Conservation (phyloP, 2,329 filamentous ascomycete species). For the Incumbomyces delicatus region DNA sequence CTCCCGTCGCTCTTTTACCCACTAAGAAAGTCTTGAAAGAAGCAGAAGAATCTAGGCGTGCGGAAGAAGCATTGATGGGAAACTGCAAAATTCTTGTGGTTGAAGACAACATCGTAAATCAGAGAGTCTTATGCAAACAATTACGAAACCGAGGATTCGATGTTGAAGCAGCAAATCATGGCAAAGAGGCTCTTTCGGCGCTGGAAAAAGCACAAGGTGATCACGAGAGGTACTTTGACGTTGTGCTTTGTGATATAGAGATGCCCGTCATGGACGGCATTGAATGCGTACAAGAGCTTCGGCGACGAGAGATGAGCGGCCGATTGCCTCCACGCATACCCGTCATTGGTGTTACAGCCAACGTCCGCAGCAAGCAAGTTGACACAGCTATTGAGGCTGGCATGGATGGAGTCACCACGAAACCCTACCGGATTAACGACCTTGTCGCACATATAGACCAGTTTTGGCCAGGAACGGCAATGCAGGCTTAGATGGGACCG, state of each 20-base stretch:
- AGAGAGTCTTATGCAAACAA: constrained; percentile 23
- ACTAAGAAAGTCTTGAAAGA: background rate
- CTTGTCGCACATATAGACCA: constrained; percentile 6
- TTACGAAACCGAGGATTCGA: constrained; percentile 1
- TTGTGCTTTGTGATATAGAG: constrained; percentile 66
- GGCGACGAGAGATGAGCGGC: constrained; percentile 55
- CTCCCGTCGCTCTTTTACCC: background rate
- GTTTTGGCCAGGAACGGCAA: background rate
- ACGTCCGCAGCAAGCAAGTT: constrained; percentile 58
- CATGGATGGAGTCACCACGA: constrained; percentile 6
- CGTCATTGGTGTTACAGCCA: constrained; percentile 48
- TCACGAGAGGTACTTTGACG: background rate
- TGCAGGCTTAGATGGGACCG: no score
- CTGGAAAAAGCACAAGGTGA: background rate
- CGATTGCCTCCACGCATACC: constrained; percentile 34
- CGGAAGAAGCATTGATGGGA: background rate
- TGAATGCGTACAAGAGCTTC: constrained; percentile 59
- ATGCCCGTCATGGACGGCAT: constrained; percentile 77
- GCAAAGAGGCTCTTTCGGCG: background rate
- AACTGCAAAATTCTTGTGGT: constrained; percentile 27
- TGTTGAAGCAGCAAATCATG: constrained; percentile 5
- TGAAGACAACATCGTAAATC: constrained; percentile 35
- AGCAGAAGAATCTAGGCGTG: background rate
- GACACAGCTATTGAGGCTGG: constrained; percentile 7
- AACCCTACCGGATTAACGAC: constrained; percentile 3